These are phyloP conservation scores for Malus hybrid DNA, from an alignment of 331 rosid species.

Conservation along the genomic window DNA sequence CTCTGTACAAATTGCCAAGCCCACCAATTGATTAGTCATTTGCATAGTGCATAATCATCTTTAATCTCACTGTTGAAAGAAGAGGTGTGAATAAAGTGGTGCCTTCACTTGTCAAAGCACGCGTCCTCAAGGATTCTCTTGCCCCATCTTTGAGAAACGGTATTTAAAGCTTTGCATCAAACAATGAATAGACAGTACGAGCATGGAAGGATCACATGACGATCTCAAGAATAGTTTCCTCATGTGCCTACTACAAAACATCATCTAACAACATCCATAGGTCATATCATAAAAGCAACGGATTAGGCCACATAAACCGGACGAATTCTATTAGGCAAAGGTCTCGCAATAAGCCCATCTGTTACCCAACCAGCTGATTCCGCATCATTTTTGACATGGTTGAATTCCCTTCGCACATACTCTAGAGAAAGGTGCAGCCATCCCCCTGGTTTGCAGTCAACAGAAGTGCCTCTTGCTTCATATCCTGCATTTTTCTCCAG, in stretches of 20 bases:
- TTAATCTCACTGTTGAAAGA: neutral
- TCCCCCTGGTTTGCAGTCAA: slow-evolving; percentile 78
- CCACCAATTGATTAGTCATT: neutral
- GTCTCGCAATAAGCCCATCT: slow-evolving; percentile 89
- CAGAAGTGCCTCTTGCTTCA: slow-evolving; percentile 43
- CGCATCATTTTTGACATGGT: slow-evolving; percentile 67
- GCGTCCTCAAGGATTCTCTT: slow-evolving; percentile 16
- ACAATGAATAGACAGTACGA: neutral
- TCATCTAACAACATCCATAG: slow-evolving; percentile 1
- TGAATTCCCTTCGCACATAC: slow-evolving; percentile 70
- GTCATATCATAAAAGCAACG: slow-evolving; percentile 16
- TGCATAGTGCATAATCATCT: neutral
- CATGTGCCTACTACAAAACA: slow-evolving; percentile 13
- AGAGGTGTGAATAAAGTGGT: neutral
- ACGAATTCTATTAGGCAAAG: slow-evolving; percentile 63
- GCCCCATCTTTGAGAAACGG: neutral
- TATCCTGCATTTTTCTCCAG: slow-evolving; percentile 78
- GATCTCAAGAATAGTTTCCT: neutral
- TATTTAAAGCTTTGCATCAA: slow-evolving; percentile 9
- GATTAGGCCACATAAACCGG: slow-evolving; percentile 12
- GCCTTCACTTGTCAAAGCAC: neutral
- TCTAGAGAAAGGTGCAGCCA: slow-evolving; percentile 71
- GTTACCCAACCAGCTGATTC: slow-evolving; percentile 65
- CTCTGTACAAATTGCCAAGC: neutral
- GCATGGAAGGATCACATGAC: neutral